Evolutionary conservation across 306 rosid species (phyloP), one percentile per base, ranked within the genome.

Genomic region (Trifolium dubium): DNA sequence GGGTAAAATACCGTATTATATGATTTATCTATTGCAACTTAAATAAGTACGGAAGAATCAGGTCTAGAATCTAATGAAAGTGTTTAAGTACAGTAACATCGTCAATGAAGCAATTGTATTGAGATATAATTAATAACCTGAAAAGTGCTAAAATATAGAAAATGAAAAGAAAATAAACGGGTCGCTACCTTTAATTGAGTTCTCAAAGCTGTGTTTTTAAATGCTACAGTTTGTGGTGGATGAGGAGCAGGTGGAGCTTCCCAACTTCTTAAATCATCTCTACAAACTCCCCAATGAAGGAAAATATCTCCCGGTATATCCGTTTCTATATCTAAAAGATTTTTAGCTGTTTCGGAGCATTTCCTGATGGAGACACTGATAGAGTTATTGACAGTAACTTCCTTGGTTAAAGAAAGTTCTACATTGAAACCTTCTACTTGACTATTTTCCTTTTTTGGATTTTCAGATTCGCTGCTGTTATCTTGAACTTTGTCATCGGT

Each of bases 281-380:
- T 79, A 80, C 96, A 90, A 75, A 85, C 98, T 71, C 98, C 98
- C 99, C 99, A 95, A 64, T 95, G 99, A 77, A 95, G 87, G 64
- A 86, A 72, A 75, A 83, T 76, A 78, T 85, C 82, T 64, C 94
- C 96, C 49, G 86, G 88, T 64, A 92, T 76, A 85, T 95, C 96
- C 2, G 93, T 90, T 85, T 95, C 96, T 74, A 95, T 23, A 73
- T 55, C 73, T 64, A 95, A 31, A 70, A 86, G 68, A 85, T 82
- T 86, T 59, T 88, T 85, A 60, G 81, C 74, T 64, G 98, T 85
- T 82, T 88, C 91, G n/a, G 86, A 71, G 77, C 84, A 79, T 78
- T 92, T 90, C 64, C 54, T 85, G 47, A 86, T 79, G 35, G 91
- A 86, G 75, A 92, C 93, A 79, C 74, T 79, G 64, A 86, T 77